Evolutionary conservation across 805 yeast genomes (phyloP), one percentile per base, ranked within the genome.

Genomic region (Zygosaccharomyces rouxii): DNA sequence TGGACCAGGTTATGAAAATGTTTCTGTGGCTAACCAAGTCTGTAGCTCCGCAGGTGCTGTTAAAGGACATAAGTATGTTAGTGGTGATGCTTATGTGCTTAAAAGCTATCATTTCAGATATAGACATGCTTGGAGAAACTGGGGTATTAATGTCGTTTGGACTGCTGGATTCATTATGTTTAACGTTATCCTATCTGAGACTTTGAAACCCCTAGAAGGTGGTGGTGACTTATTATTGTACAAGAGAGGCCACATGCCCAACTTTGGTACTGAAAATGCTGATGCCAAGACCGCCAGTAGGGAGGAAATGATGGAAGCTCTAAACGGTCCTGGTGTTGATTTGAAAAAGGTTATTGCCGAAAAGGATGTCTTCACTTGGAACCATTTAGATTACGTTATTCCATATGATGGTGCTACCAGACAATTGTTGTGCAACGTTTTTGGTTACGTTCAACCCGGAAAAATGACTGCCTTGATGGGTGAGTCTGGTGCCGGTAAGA

Each of bases 401-500:
- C 77, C 80, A 54, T 80, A 80, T 56, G 81, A 81, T 57, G 71
- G 73, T 44, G 84, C 78, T 48, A 75, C 79, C 21, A 73, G 87
- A 62, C 71, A 80, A 48, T 72, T 84, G 55, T 66, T 80, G 46
- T 69, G 75, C 53, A 71, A 73, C 58, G 78, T 80, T 41, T 79
- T 77, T 58, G 92, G 92, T 43, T 85, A 81, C 74, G 88, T 84
- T 47, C 81, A 81, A 60, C 92, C 92, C 16, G 92, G 92, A 58
- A 84, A 86, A 49, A 72, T 85, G 66, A 84, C 90, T 37, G 92
- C 92, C 4, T 72, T 85, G 50, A 84, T 85, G 90, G 94, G 94
- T 60, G 86, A 84, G 46, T 85, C 92, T 29, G 94, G 94, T 71
- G 94, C 94, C 39, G 94, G 94, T 71, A 85, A 85, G 61, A 85